Percentiles rank a stretch among this genome's conserved stretches.
Evolutionary conservation across 2,329 filamentous ascomycete genomes (phyloP).

Genomic region (Trichoderma sp.): DNA sequence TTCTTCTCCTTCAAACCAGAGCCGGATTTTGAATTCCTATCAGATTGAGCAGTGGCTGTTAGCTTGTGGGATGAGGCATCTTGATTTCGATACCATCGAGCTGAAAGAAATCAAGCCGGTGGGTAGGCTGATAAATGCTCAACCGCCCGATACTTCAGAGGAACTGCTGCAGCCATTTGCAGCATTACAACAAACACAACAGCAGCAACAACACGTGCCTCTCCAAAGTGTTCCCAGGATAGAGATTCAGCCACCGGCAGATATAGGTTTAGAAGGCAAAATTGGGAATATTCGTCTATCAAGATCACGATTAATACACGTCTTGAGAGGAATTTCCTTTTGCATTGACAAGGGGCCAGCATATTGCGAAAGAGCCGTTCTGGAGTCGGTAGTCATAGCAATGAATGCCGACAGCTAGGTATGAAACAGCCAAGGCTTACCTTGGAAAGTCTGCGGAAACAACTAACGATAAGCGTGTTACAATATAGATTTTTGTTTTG

Average conservation of each 20-base stretch:
- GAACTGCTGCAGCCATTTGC: not conserved
- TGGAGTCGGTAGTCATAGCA: constrained; percentile 3
- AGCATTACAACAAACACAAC: not conserved
- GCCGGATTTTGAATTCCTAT: constrained; percentile 14
- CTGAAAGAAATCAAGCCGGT: constrained; percentile 4
- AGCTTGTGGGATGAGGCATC: constrained; percentile 8
- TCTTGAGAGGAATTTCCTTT: constrained; percentile 10
- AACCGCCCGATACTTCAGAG: not conserved
- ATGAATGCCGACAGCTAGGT: constrained; percentile 1
- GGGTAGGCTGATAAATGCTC: not conserved
- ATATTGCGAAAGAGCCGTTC: constrained; percentile 1
- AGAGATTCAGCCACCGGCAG: not conserved
- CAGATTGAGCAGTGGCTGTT: constrained; percentile 18
- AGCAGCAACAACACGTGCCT: not conserved
- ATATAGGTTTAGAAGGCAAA: not conserved
- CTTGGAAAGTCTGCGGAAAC: not conserved
- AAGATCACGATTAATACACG: constrained; percentile 6
- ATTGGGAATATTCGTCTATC: not conserved
- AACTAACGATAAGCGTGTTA: not conserved
- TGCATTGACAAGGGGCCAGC: constrained; percentile 19
- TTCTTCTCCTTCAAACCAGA: not conserved
- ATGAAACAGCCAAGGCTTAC: not conserved
- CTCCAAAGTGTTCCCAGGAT: not conserved
- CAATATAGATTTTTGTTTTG: not conserved
- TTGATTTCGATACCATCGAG: not conserved